Evolutionary conservation across 352 stramenopile species (phyloP).

Genomic region (Phytophthora boehmeriae): DNA sequence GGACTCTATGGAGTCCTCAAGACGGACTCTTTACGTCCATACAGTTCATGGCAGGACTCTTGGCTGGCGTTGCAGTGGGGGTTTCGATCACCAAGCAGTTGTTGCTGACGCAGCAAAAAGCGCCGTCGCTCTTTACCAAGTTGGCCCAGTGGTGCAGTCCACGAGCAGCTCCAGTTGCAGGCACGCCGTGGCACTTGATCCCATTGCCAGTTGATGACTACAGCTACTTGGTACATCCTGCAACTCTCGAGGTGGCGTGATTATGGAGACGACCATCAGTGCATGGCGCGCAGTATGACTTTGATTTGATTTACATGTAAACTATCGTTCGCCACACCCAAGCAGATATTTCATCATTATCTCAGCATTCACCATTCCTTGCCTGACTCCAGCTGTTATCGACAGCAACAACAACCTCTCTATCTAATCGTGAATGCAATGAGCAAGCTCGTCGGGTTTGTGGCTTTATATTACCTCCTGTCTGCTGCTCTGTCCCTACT

Average conservation of each 20-base stretch:
- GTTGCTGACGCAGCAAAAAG: slow-evolving; percentile 24
- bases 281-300: slow-evolving; percentile 16
- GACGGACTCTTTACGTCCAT: slow-evolving; percentile 33
- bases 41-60: slow-evolving; percentile 46
- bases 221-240: slow-evolving; percentile 43
- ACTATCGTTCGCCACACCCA: slow-evolving; percentile 19
- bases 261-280: slow-evolving; percentile 7
- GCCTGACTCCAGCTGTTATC: background rate
- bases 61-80: slow-evolving; percentile 50
- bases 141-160: slow-evolving; percentile 42
- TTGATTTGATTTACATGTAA: slow-evolving; percentile 35
- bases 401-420: background rate
- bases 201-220: slow-evolving; percentile 41
- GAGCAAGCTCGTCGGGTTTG: slow-evolving; percentile 7
- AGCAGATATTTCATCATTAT: background rate
- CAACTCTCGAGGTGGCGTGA: slow-evolving; percentile 46
- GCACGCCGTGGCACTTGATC: slow-evolving; percentile 32
- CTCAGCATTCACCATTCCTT: background rate
- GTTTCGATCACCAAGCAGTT: slow-evolving; percentile 36
- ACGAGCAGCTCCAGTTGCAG: slow-evolving; percentile 16
- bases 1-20: slow-evolving; percentile 23
- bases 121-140: slow-evolving; percentile 25
- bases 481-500: slow-evolving; percentile 27
- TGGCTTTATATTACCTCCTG: slow-evolving; percentile 23
- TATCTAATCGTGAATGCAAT: background rate